Percentiles rank a stretch among this genome's conserved stretches.
These are phyloP conservation scores for Lactarius psammicola DNA, from an alignment of 768 basidiomycete species.

Conservation along the genomic window DNA sequence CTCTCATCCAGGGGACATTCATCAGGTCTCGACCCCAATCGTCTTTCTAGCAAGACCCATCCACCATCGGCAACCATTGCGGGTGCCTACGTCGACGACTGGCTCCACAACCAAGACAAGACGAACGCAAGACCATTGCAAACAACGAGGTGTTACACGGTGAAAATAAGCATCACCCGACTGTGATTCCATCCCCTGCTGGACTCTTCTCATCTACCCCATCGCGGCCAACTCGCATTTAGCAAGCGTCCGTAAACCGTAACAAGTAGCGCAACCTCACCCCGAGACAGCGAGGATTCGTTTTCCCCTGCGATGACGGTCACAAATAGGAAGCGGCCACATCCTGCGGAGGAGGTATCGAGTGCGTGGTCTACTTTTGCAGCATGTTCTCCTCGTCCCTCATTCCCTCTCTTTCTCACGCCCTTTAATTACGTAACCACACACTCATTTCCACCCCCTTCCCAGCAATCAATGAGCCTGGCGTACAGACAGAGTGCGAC, in stretches of 20 bases:
- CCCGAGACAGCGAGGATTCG: background rate
- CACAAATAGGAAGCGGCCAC: conserved; percentile 63
- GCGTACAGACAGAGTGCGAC: conserved; percentile 82
- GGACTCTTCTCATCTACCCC: background rate
- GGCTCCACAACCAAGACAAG: conserved; percentile 9
- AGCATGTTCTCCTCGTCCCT: conserved; percentile 26
- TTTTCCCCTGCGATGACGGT: conserved; percentile 50
- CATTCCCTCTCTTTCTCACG: conserved; percentile 33
- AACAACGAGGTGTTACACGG: background rate
- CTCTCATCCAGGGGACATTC: conserved; percentile 3
- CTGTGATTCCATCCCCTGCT: background rate
- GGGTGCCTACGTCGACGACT: background rate
- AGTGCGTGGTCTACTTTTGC: conserved; percentile 40
- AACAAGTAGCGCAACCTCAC: conserved; percentile 1
- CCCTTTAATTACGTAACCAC: conserved; percentile 33
- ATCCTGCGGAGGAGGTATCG: conserved; percentile 63
- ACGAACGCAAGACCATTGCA: conserved; percentile 6
- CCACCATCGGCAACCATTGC: background rate
- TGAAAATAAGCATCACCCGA: background rate
- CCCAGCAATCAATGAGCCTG: conserved; percentile 75
- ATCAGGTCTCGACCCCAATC: background rate
- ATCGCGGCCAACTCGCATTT: background rate
- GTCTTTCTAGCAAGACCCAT: background rate
- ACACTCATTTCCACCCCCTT: background rate
- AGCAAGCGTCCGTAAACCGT: background rate